phyloP scores from a whole-genome alignment of 257 asterid genomes.

The Scutellaria minor region DNA sequence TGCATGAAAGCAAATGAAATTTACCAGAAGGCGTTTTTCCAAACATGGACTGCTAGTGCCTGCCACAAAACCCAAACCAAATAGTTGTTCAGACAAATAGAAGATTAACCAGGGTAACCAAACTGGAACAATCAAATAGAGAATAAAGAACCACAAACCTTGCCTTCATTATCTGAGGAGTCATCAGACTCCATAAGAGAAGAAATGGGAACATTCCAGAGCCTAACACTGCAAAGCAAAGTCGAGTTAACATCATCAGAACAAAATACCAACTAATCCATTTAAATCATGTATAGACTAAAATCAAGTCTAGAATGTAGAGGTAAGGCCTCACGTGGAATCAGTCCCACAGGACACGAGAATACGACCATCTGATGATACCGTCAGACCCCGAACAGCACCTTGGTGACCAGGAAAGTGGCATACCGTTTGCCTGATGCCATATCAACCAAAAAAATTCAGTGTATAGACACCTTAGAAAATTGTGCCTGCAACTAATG shows the following conservation, averaged over 20 bases:
- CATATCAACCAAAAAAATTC: conserved; percentile 28
- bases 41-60: conserved; percentile 72
- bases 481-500: not conserved
- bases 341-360: conserved; percentile 96
- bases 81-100: conserved; percentile 31
- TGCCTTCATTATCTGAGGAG: conserved; percentile 43
- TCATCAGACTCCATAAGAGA: conserved; percentile 52
- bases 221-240: conserved; percentile 72
- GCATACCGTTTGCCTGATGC: conserved; percentile 70
- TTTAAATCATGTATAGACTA: not conserved
- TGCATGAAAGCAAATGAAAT: conserved; percentile 25
- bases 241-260: conserved; percentile 23
- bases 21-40: conserved; percentile 91
- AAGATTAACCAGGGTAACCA: conserved; percentile 20
- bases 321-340: conserved; percentile 71
- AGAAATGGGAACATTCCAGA: conserved; percentile 83
- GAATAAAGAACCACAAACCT: conserved; percentile 48
- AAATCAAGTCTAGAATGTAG: conserved; percentile 25
- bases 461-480: conserved; percentile 10
- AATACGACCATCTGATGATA: conserved; percentile 85
- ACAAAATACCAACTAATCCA: conserved; percentile 18
- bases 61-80: conserved; percentile 46
- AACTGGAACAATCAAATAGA: conserved; percentile 23
- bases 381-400: conserved; percentile 82
- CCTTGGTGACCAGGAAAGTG: conserved; percentile 98